Base-by-base conservation (phyloP, 345 rosid genomes). In the Ceriops decandra region DNA sequence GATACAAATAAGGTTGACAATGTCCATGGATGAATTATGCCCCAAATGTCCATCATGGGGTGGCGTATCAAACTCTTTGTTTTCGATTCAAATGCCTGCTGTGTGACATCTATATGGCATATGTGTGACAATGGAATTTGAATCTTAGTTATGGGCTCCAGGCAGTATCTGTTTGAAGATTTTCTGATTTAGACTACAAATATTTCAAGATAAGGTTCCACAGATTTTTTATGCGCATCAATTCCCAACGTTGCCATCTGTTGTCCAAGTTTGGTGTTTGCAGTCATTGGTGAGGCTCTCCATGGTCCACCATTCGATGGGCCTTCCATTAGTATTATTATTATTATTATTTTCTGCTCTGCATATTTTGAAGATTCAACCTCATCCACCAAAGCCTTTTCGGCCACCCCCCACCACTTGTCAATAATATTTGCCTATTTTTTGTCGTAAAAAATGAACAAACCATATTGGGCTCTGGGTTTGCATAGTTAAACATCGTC, bases 51-150 rank as follows among this genome's bases (percentile, higher is more conserved):
- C 17, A 35, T 61, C 47, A 4, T 24, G 36, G 38, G 70, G 70
- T 30, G 68, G 68, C 68, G 57, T 51, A 27, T 67, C 63, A 67
- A 63, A 38, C 62, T 38, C 38, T 22, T 67, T 22, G 13, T 42
- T 28, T 19, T 1, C 26, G 32, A 7, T 33, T 33, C 36, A 5
- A 53, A 28, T 52, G 24, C 10, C 2, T 38, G 4, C 1, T 20
- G 49, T 28, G 46, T 59, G 31, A 59, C 15, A 13, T n/a, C 19
- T 10, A 8, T 27, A 58, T 30, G 46, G 30, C 46, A 6, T 15
- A 20, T 42, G 26, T 21, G n/a, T 35, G 15, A 57, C 20, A 42
- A 24, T 26, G 31, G 27, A 42, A 26, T 46, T 28, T 68, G 56
- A 58, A 58, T 42, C 30, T 58, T n/a, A 19, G 20, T 24, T n/a